These are phyloP conservation scores for Cryoendolithus antarcticus DNA, from an alignment of 2,329 filamentous ascomycete species.

Conservation along the genomic window DNA sequence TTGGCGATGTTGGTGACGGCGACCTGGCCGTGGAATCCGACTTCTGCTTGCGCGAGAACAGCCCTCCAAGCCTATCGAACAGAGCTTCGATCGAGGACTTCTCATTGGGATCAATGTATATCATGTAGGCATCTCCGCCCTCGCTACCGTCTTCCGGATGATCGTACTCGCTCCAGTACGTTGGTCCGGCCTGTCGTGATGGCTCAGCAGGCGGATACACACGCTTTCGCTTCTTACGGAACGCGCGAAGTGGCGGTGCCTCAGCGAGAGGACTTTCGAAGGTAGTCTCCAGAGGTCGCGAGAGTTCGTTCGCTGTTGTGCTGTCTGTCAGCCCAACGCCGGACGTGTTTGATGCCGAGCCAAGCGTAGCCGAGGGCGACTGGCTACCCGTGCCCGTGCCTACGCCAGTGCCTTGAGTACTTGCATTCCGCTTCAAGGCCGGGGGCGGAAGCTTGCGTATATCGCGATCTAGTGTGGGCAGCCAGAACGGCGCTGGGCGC, in stretches of 20 bases:
- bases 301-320: slow-evolving; percentile 18
- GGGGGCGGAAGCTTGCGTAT: slow-evolving; percentile 40
- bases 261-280: slow-evolving; percentile 26
- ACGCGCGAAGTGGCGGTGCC: slow-evolving; percentile 28
- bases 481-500: slow-evolving; percentile 38
- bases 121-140: slow-evolving; percentile 47
- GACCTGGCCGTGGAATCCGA: slow-evolving; percentile 7
- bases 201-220: slow-evolving; percentile 15
- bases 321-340: slow-evolving; percentile 22
- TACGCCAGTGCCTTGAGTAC: slow-evolving; percentile 6
- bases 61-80: slow-evolving; percentile 36
- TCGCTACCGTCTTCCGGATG: slow-evolving; percentile 57
- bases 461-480: slow-evolving; percentile 35
- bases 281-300: slow-evolving; percentile 6
- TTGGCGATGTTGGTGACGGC: not conserved
- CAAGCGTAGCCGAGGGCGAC: slow-evolving; percentile 10
- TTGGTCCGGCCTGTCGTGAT: slow-evolving; percentile 16
- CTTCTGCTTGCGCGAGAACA: slow-evolving; percentile 21
- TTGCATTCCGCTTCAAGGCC: slow-evolving; percentile 16
- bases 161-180: slow-evolving; percentile 83
- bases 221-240: slow-evolving; percentile 30
- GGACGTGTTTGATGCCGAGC: slow-evolving; percentile 28
- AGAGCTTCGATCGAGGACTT: slow-evolving; percentile 53
- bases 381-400: slow-evolving; percentile 11
- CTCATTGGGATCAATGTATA: slow-evolving; percentile 62